Conservation (phyloP, 2,329 filamentous ascomycete genomes). For the Xylaria sp. region DNA sequence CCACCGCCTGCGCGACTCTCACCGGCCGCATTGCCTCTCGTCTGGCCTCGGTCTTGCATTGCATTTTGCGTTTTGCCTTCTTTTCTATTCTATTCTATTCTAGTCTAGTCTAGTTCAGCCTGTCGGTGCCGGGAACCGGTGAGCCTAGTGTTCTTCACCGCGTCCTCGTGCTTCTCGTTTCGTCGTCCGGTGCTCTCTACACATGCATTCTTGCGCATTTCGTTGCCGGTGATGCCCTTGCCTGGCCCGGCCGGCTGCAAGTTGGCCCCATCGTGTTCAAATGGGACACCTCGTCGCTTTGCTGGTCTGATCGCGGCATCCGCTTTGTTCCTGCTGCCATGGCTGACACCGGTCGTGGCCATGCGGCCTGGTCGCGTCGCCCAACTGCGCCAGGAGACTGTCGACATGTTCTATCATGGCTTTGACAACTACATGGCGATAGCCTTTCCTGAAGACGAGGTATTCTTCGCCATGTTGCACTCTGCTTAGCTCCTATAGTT, state of each 20-base stretch:
- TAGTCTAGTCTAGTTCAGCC: too few species aligned
- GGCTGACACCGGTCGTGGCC: slow-evolving; percentile 47
- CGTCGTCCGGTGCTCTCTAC: slow-evolving; percentile 20
- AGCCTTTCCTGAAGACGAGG: slow-evolving; percentile 95
- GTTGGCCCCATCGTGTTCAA: slow-evolving; percentile 34
- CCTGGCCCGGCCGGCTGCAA: slow-evolving; percentile 44
- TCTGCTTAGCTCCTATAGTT: slow-evolving; percentile 7
- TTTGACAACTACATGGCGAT: slow-evolving; percentile 93
- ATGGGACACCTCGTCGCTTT: slow-evolving; percentile 27
- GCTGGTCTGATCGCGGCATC: slow-evolving; percentile 37
- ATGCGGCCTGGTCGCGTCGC: slow-evolving; percentile 63
- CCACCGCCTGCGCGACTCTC: not conserved
- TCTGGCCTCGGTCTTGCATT: not conserved
- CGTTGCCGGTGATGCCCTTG: slow-evolving; percentile 49
- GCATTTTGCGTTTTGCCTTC: too few species aligned
- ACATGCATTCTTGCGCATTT: slow-evolving; percentile 43
- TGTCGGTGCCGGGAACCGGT: slow-evolving; percentile 20
- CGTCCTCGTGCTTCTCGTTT: slow-evolving; percentile 15
- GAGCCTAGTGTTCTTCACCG: slow-evolving; percentile 14
- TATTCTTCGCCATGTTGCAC: slow-evolving; percentile 38
- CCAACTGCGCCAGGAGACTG: slow-evolving; percentile 63
- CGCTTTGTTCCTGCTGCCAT: slow-evolving; percentile 44
- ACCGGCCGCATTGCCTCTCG: not conserved
- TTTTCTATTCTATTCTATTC: too few species aligned
- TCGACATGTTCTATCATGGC: slow-evolving; percentile 94